phyloP scores from a whole-genome alignment of 495 filamentous ascomycete species.

The Melanomma pulvis-pyrius region DNA sequence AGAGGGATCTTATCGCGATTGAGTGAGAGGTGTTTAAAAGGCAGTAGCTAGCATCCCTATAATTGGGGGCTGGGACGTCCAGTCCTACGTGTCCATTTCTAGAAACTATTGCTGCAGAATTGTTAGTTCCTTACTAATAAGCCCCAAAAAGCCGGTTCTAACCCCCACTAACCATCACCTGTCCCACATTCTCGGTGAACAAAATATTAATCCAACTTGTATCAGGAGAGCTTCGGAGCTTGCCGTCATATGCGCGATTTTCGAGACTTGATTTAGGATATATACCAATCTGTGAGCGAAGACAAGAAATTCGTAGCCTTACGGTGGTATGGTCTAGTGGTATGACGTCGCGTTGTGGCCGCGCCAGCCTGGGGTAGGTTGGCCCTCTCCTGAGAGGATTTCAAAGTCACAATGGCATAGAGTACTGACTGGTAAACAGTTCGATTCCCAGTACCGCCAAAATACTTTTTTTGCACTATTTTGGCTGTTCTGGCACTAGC shows the following conservation, averaged over 20 bases:
- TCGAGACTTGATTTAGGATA: not conserved
- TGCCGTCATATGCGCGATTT: not conserved
- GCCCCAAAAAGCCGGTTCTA: not conserved
- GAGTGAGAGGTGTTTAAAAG: too few relatives aligned
- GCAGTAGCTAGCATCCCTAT: too few relatives aligned
- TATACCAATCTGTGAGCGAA: not conserved
- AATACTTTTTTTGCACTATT: conserved; percentile 6
- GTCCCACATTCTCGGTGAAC: not conserved
- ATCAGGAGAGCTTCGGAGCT: not conserved
- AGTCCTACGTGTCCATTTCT: not conserved
- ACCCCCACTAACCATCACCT: not conserved
- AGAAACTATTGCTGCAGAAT: not conserved
- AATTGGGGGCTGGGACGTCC: too few relatives aligned
- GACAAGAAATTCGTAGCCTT: too few relatives aligned
- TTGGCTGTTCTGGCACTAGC: too few relatives aligned
- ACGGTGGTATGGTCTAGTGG: conserved; percentile 35
- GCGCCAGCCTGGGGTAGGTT: conserved; percentile 30
- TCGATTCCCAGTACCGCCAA: conserved; percentile 32
- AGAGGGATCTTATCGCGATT: too few relatives aligned
- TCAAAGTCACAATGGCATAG: not conserved
- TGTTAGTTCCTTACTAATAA: not conserved
- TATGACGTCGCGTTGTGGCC: conserved; percentile 37
- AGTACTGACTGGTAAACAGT: conserved; percentile 16
- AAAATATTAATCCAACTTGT: not conserved
- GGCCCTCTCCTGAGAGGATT: not conserved